Evolutionary conservation across 441 rosid species (phyloP), one percentile per base, ranked within the genome.

Genomic region (Pelargonium myrrhifolium): DNA sequence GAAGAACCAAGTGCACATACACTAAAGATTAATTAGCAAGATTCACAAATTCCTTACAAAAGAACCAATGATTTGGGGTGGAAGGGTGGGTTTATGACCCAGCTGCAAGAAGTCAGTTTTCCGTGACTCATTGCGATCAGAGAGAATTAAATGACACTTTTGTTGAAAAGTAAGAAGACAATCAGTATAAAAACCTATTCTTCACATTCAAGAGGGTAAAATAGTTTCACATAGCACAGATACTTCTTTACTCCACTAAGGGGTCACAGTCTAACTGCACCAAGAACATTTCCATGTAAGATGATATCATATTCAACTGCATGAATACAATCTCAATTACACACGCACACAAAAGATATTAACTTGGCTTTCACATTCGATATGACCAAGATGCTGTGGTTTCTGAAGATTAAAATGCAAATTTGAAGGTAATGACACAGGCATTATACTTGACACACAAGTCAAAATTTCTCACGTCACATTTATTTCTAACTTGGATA

Each of bases 401-500:
- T 40, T 40, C 45, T 8, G 45, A 40, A 40, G 45, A 8, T 40
- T 4, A 40, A 1, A 40, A 1, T 40, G 45, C 45, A 14, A 49
- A 14, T 49, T 49, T 49, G 56, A n/a, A 49, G 3, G 21, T 49
- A 49, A 49, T 49, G 56, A 49, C 2, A 4, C 17, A n/a, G n/a
- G 18, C 8, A 14, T 49, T 15, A 14, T 49, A 14, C 10, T 49
- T 49, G 56, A 49, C 56, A 5, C 56, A 15, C 56, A 15, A 15
- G n/a, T 49, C 17, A 49, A 49, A 14, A 49, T 14, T 40, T 49
- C 56, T 6, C 56, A 49, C n/a, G 4, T 49, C 18, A 49, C 56
- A 49, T 49, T n/a, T 49, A 49, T 49, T 49, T 49, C 56, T 5
- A 49, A 15, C 56, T 49, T n/a, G n/a, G 56, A 49, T 49, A 49